These are phyloP conservation scores for Orbilia oligospora DNA, from an alignment of 2,329 filamentous ascomycete genomes.

Conservation along the genomic window DNA sequence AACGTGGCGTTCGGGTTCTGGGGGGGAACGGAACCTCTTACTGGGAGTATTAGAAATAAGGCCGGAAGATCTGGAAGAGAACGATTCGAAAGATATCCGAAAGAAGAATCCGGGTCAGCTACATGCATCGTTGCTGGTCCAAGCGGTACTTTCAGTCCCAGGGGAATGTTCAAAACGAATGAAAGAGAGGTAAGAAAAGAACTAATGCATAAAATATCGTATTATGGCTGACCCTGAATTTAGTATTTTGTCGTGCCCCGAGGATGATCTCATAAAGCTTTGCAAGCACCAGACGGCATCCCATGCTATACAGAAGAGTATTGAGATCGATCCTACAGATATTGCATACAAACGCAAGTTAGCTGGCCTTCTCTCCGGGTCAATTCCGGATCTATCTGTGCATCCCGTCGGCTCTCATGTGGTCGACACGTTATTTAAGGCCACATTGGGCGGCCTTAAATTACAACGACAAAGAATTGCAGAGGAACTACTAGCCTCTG, in stretches of 20 bases:
- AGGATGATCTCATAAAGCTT: slow-evolving; percentile 75
- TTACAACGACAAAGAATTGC: slow-evolving; percentile 77
- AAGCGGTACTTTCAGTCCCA: slow-evolving; percentile 81
- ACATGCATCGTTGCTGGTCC: slow-evolving; percentile 86
- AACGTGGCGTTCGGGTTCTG: slow-evolving; percentile 70
- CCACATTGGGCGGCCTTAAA: slow-evolving; percentile 76
- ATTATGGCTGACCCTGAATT: slow-evolving; percentile 73
- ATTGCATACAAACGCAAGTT: slow-evolving; percentile 74
- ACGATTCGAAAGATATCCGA: slow-evolving; percentile 70
- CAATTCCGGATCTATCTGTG: slow-evolving; percentile 74
- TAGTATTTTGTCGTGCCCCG: slow-evolving; percentile 75
- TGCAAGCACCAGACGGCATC: slow-evolving; percentile 75
- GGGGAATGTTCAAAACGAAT: slow-evolving; percentile 68
- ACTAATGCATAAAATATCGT: slow-evolving; percentile 68
- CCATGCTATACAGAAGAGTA: slow-evolving; percentile 76
- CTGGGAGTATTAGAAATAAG: slow-evolving; percentile 75
- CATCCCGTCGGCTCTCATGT: slow-evolving; percentile 77
- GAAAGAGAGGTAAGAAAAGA: slow-evolving; percentile 48
- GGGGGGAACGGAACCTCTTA: slow-evolving; percentile 69
- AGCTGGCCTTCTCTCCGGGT: slow-evolving; percentile 75
- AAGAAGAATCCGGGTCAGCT: slow-evolving; percentile 71
- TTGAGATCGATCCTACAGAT: slow-evolving; percentile 70
- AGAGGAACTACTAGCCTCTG: slow-evolving; percentile 74
- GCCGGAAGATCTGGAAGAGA: slow-evolving; percentile 70
- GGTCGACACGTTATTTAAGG: slow-evolving; percentile 77